Percentiles rank a stretch among this genome's conserved stretches.
These are phyloP conservation scores for Royoungia palumana DNA, from an alignment of 768 basidiomycete species.

Conservation along the genomic window DNA sequence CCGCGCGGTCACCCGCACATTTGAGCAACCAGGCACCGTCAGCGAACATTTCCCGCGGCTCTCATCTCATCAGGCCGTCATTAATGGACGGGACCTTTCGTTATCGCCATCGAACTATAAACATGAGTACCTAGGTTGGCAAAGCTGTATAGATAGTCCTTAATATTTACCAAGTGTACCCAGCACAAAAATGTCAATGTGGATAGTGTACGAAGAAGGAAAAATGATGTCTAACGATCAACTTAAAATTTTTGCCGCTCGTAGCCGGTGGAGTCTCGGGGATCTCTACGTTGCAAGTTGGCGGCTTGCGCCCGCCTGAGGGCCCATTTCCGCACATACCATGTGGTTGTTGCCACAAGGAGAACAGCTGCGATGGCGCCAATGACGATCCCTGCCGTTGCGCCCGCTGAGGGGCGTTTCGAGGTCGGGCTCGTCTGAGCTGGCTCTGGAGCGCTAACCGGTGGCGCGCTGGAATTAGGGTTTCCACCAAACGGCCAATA, in stretches of 20 bases:
- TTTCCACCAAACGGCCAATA: conserved; percentile 70
- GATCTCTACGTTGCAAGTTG: conserved; percentile 10
- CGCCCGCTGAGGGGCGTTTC: conserved; percentile 26
- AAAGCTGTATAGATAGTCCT: no score
- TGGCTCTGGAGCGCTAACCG: conserved; percentile 14
- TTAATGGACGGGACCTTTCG: no score
- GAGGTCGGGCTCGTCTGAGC: conserved; percentile 6
- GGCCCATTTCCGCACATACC: conserved; percentile 50
- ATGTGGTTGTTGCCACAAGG: conserved; percentile 38
- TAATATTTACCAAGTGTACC: no score
- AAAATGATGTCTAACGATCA: no score
- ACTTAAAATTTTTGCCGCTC: conserved; percentile 4
- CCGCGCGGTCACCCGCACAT: no score
- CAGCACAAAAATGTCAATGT: no score
- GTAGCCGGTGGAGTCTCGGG: conserved; percentile 16
- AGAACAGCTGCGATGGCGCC: conserved; percentile 41
- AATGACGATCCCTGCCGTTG: conserved; percentile 37
- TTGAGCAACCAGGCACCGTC: no score
- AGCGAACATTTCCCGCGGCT: no score
- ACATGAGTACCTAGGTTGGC: no score
- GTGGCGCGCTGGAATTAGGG: conserved; percentile 29
- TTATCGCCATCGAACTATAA: no score
- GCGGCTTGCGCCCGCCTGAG: conserved; percentile 29
- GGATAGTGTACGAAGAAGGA: no score
- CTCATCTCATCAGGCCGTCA: no score